These are phyloP conservation scores for Bertia moriformis DNA, from an alignment of 2,329 filamentous ascomycete genomes.

Conservation along the genomic window DNA sequence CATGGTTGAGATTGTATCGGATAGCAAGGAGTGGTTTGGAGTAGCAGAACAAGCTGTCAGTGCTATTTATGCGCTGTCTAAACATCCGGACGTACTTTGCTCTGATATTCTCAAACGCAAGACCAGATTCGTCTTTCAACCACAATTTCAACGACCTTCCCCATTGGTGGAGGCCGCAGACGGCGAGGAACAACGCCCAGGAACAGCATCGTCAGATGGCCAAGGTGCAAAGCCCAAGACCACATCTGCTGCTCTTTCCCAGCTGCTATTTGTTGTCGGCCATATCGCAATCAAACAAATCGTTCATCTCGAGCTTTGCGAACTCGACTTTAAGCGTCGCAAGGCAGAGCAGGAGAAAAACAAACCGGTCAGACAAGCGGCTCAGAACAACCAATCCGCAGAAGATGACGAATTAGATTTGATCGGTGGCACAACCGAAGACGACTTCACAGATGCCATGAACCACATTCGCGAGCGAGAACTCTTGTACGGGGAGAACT, in stretches of 20 bases:
- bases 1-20: constrained; percentile 71
- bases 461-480: constrained; percentile 72
- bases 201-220: constrained; percentile 3
- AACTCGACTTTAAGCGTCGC: constrained; percentile 90
- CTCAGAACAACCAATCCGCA: constrained; percentile 36
- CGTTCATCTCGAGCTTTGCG: constrained; percentile 91
- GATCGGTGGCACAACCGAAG: constrained; percentile 89
- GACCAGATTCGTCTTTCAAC: constrained; percentile 61
- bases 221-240: constrained; percentile 38
- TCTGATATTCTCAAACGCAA: constrained; percentile 80
- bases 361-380: no score
- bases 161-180: constrained; percentile 11
- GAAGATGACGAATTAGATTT: constrained; percentile 85
- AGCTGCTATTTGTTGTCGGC: constrained; percentile 85
- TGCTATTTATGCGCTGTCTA: constrained; percentile 85
- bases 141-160: constrained; percentile 9
- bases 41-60: constrained; percentile 91
- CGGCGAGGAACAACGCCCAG: constrained; percentile 8
- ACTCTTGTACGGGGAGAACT: constrained; percentile 67
- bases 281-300: constrained; percentile 98
- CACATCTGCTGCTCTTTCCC: constrained; percentile 65
- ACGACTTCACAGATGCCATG: constrained; percentile 82
- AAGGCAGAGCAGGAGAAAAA: constrained; percentile 80
- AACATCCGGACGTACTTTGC: constrained; percentile 84
- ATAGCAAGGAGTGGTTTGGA: constrained; percentile 92